Base-by-base conservation (phyloP, 1,284 basidiomycete species). In the Marasmius oreades region DNA sequence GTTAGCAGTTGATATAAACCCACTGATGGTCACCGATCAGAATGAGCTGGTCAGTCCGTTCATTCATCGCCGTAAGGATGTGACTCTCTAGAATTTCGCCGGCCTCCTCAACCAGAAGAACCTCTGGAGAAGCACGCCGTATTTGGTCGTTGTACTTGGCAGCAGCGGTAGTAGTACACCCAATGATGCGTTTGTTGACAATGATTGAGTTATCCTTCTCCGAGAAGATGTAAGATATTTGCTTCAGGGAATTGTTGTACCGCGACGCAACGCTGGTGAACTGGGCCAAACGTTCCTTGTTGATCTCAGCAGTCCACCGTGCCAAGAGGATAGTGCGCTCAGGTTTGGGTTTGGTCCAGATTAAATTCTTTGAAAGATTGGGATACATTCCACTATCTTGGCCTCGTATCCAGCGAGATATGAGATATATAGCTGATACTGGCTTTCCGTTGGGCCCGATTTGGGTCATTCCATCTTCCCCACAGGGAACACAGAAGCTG, bases 11-110 rank as follows among this genome's bases (percentile, higher is more conserved):
- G 28, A 16, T 23, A 50, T 33, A 12, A 0, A 67, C 79, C 22
- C 67, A 88, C 85, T 88, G 81, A 64, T 88, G 85, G 61, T 88
- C 86, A 1, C 85, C 85, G 34, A 88, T 88, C 16, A 87, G 69
- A 55, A 88, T 79, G 45, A 87, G 63, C 39, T 85, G 84, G 5
- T 73, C 66, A 0, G 78, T 79, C 3, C 72, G 58, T 4, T 61
- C 57, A 0, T 77, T 73, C n/a, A 87, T 64, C 0, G 86, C 77
- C 0, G 83, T 85, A 44, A 88, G 57, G 28, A 86, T 70, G 62
- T 87, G 86, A 58, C 80, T 83, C 65, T 88, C 85, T 8, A 88
- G 61, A 39, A 88, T 87, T 63, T 88, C 86, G 11, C 86, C 86
- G 0, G 85, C 85, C 65, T 88, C 86, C 65, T 88, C 86, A 0